Evolutionary conservation across 2,329 filamentous ascomycete genomes (phyloP), one percentile per base, ranked within the genome.

Genomic region (Ophiosphaerella korrae): DNA sequence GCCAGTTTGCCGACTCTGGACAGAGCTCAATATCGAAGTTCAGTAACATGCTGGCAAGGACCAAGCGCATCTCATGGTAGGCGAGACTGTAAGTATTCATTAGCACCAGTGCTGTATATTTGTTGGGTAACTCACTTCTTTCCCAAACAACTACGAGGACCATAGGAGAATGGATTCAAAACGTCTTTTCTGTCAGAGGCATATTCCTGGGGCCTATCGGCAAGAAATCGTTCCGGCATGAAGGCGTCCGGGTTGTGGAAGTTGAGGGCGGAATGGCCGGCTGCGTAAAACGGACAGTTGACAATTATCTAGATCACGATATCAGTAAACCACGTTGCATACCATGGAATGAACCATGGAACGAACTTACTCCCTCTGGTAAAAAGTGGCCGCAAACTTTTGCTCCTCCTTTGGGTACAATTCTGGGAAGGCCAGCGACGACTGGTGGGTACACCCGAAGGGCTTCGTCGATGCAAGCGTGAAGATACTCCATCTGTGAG

Each of bases 371-470:
- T 24, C 53, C 55, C 42, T 60, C 68, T 7, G 74, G 71, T 16
- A 78, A 49, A 50, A 53, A 68, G 3, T 62, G 9, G 1, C 72
- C 74, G 42, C 65, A 60, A 29, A 70, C 33, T 13, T 14, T 42
- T 2, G 53, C 74, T 11, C 66, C 71, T 7, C 57, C 63, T 5
- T 50, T 37, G 7, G 70, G 67, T 0, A 60, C 58, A 1, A 54
- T 42, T 7, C 75, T 64, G 5, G 68, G 62, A 9, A 73, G 49
- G 1, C 71, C 70, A 9, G 60, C 54, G 1, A 76, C 64, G 1
- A 78, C 70, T 0, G 78, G 77, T 4, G 78, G 77, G 57, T 76
- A 77, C 6, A 77, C 64, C 2, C 79, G 62, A 3, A 80, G 58
- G 0, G 67, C 73, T 63, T 81, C 78, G 37, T 77, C 70, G 5